phyloP scores from a whole-genome alignment of 2,329 filamentous ascomycete genomes.

The Penicillium psychrosexuale region DNA sequence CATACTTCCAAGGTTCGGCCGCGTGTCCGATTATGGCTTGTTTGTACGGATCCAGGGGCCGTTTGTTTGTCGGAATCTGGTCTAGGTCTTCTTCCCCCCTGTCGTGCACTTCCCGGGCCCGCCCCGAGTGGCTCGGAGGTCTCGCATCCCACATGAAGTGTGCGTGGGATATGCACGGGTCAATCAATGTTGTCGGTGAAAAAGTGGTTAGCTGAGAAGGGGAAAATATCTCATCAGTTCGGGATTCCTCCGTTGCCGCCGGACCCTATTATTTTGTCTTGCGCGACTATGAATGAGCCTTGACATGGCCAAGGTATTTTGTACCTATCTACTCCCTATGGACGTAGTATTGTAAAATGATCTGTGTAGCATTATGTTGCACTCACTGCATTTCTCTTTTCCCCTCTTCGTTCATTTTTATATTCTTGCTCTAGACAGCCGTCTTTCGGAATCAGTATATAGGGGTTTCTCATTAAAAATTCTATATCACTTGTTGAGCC shows the following conservation, averaged over 20 bases:
- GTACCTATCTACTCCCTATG: no score
- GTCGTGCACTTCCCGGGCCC: background rate
- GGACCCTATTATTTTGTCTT: background rate
- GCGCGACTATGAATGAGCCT: background rate
- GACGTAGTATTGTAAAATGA: background rate
- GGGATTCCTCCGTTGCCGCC: background rate
- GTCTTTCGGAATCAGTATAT: background rate
- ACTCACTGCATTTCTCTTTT: background rate
- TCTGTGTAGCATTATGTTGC: background rate
- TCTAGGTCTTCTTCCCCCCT: background rate
- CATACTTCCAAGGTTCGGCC: background rate
- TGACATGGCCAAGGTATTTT: background rate
- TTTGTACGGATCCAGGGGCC: background rate
- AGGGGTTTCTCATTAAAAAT: no score
- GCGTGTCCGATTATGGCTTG: background rate
- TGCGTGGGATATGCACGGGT: background rate
- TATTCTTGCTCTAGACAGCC: background rate
- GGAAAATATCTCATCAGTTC: background rate
- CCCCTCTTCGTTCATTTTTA: background rate
- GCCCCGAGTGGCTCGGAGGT: background rate
- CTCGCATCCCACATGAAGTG: background rate
- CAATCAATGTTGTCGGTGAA: background rate
- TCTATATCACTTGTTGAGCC: no score
- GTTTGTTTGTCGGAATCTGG: background rate
- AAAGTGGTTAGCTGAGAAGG: background rate